A percentile compares a stretch with the other conserved stretches of the same genome.
phyloP scores from a whole-genome alignment of 1,284 basidiomycete genomes.

The Cystobasidium slooffiae region DNA sequence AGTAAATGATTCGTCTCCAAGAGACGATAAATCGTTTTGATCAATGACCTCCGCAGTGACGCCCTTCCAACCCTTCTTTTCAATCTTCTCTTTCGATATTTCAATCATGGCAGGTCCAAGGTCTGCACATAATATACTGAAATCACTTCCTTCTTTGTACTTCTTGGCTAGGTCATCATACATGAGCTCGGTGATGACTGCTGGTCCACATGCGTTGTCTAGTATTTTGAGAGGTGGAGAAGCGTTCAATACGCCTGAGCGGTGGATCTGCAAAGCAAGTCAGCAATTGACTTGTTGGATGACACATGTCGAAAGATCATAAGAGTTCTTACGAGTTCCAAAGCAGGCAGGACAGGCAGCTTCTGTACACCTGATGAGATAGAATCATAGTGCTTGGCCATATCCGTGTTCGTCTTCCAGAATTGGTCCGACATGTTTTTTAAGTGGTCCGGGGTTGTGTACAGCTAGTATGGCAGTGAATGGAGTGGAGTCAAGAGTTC shows the following conservation, averaged over 20 bases:
- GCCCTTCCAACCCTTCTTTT: slow-evolving; percentile 21
- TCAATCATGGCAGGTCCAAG: slow-evolving; percentile 29
- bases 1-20: slow-evolving; percentile 15
- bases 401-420: slow-evolving; percentile 17
- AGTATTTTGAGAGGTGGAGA: slow-evolving; percentile 15
- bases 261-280: slow-evolving; percentile 4
- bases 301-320: background rate
- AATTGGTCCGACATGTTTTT: slow-evolving; percentile 15
- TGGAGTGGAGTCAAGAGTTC: too few species aligned
- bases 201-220: slow-evolving; percentile 25
- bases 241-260: slow-evolving; percentile 6
- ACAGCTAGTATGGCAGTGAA: too few species aligned
- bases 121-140: slow-evolving; percentile 18
- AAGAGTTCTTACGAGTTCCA: slow-evolving; percentile 9
- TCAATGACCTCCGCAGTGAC: slow-evolving; percentile 16
- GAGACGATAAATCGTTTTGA: slow-evolving; percentile 10
- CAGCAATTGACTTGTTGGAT: too few species aligned
- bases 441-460: too few species aligned
- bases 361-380: background rate
- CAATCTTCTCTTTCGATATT: slow-evolving; percentile 3
- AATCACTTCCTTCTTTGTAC: background rate
- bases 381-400: slow-evolving; percentile 22
- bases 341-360: slow-evolving; percentile 10
- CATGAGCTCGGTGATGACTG: slow-evolving; percentile 12
- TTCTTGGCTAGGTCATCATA: slow-evolving; percentile 3